These are phyloP conservation scores for Funneliformis caledonium DNA, from an alignment of 371 early-diverging fungal species.

Conservation along the genomic window DNA sequence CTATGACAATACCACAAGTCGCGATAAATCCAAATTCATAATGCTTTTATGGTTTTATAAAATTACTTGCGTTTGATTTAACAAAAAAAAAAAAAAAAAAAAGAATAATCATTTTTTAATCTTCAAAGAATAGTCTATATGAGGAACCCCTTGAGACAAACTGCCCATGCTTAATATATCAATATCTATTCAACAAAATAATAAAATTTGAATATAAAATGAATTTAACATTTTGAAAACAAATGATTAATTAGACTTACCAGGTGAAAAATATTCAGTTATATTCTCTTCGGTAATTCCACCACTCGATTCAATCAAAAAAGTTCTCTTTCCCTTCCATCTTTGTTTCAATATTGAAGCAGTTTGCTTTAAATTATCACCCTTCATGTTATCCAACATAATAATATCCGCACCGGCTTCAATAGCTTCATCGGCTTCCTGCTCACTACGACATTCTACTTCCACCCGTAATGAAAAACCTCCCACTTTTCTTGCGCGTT, in stretches of 20 bases:
- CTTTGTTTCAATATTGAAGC: slow-evolving; percentile 77
- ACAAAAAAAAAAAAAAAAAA: no score
- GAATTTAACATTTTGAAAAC: neutral
- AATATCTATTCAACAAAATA: slow-evolving; percentile 61
- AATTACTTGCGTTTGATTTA: no score
- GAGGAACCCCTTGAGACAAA: slow-evolving; percentile 92
- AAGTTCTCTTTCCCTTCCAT: slow-evolving; percentile 60
- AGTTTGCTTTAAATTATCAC: slow-evolving; percentile 64
- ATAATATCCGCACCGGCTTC: slow-evolving; percentile 95
- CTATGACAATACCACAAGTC: no score
- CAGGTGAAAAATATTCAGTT: slow-evolving; percentile 76
- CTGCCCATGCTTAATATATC: slow-evolving; percentile 94
- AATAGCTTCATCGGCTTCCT: slow-evolving; percentile 96
- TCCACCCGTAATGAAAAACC: slow-evolving; percentile 97
- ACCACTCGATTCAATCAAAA: slow-evolving; percentile 94
- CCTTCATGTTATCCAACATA: slow-evolving; percentile 88
- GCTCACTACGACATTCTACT: slow-evolving; percentile 92
- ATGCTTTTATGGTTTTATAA: no score
- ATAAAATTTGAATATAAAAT: neutral
- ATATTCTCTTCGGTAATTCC: slow-evolving; percentile 92
- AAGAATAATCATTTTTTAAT: slow-evolving; percentile 53
- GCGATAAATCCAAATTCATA: no score
- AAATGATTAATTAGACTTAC: slow-evolving; percentile 50
- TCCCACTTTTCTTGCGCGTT: slow-evolving; percentile 77
- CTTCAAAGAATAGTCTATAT: slow-evolving; percentile 96